Evolutionary conservation across 2,329 filamentous ascomycete species (phyloP).

Genomic region (Hypocrella siamensis): DNA sequence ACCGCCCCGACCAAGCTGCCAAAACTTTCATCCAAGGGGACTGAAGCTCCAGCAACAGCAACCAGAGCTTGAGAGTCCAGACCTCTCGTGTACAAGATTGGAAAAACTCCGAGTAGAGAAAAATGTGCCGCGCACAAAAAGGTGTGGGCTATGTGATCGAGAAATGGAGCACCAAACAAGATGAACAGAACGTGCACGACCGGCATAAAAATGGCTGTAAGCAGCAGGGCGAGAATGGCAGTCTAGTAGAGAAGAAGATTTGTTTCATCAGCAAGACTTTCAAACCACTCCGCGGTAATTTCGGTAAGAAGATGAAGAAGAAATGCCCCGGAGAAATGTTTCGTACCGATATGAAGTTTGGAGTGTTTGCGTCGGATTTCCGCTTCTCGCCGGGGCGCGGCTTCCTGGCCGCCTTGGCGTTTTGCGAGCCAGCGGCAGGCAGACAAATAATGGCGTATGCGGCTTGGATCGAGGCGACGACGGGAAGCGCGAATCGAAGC

Average conservation of each 20-base stretch:
- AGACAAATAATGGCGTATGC: conserved; percentile 47
- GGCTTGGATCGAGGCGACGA: conserved; percentile 48
- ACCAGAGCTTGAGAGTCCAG: conserved; percentile 60
- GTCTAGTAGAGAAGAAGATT: conserved; percentile 16
- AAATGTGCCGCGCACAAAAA: conserved; percentile 69
- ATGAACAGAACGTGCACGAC: conserved; percentile 48
- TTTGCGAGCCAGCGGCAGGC: conserved; percentile 38
- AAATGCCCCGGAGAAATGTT: not conserved
- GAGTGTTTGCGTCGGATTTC: conserved; percentile 28
- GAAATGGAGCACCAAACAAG: conserved; percentile 82
- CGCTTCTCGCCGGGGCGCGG: conserved; percentile 36
- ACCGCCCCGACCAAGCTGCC: conserved; percentile 65
- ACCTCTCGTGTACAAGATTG: conserved; percentile 74
- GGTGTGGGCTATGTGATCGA: conserved; percentile 66
- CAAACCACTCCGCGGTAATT: not conserved
- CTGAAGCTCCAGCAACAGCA: conserved; percentile 46
- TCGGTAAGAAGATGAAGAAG: not conserved
- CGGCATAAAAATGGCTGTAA: conserved; percentile 60
- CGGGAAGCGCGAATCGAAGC: conserved; percentile 44
- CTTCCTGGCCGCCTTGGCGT: conserved; percentile 28
- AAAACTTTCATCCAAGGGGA: conserved; percentile 70
- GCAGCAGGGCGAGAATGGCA: conserved; percentile 26
- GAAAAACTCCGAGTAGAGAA: conserved; percentile 60
- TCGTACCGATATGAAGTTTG: conserved; percentile 31
- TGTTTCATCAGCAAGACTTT: not conserved